Percentiles rank a stretch among this genome's conserved stretches.
Conservation (phyloP, 2,329 filamentous ascomycete species). For the Alternaria solani region DNA sequence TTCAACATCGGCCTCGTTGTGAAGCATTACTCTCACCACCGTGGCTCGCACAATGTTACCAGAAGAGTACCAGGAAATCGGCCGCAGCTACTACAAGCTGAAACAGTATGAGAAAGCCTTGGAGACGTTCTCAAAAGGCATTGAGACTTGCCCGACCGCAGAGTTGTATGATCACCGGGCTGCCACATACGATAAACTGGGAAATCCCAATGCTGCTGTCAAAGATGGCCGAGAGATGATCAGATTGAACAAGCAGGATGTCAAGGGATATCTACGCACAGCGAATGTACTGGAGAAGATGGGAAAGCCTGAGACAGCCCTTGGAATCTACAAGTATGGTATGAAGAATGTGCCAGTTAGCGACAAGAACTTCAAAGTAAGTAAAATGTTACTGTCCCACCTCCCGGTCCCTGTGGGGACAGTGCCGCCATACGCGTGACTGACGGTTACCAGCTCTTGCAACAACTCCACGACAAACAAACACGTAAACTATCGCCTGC, state of each 20-base stretch:
- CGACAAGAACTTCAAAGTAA: slow-evolving; percentile 43
- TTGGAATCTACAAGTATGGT: slow-evolving; percentile 66
- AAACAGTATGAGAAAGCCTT: slow-evolving; percentile 48
- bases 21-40: neutral
- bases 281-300: slow-evolving; percentile 59
- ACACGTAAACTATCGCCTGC: slow-evolving; percentile 52
- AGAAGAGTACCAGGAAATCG: slow-evolving; percentile 48
- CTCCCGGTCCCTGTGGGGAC: neutral
- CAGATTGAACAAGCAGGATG: slow-evolving; percentile 58
- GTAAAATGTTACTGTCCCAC: neutral
- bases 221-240: slow-evolving; percentile 67
- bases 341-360: slow-evolving; percentile 60
- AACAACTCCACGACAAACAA: slow-evolving; percentile 59
- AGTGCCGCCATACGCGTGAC: neutral
- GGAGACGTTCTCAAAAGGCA: slow-evolving; percentile 44
- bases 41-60: slow-evolving; percentile 45
- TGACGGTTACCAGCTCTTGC: slow-evolving; percentile 48
- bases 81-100: slow-evolving; percentile 46
- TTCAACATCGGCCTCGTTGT: neutral
- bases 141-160: slow-evolving; percentile 37
- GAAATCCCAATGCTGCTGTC: slow-evolving; percentile 60
- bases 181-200: slow-evolving; percentile 63
- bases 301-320: slow-evolving; percentile 61
- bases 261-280: slow-evolving; percentile 66
- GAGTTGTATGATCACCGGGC: slow-evolving; percentile 63